These are phyloP conservation scores for Hura crepitans DNA, from an alignment of 441 rosid species.

Conservation along the genomic window DNA sequence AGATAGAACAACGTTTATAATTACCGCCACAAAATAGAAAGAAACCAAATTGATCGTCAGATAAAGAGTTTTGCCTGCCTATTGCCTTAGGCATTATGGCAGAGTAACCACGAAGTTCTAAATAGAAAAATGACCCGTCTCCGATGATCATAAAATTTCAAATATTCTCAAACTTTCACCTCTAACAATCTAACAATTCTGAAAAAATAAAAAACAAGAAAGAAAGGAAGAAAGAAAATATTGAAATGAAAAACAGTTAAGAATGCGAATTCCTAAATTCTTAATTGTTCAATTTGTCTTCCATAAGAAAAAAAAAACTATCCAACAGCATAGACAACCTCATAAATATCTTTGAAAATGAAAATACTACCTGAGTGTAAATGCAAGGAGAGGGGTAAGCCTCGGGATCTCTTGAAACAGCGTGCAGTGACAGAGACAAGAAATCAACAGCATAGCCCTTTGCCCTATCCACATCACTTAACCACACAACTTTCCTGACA, in stretches of 20 bases:
- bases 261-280: no score
- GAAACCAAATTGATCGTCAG: not conserved
- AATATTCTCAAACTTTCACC: no score
- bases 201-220: no score
- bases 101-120: no score
- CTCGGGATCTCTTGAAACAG: slow-evolving; percentile 81
- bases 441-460: slow-evolving; percentile 87
- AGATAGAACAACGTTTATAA: not conserved
- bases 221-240: no score
- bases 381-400: slow-evolving; percentile 82
- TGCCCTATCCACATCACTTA: slow-evolving; percentile 60
- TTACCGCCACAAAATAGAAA: not conserved
- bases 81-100: no score
- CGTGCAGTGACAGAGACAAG: slow-evolving; percentile 77
- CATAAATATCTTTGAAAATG: not conserved
- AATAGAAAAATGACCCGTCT: not conserved
- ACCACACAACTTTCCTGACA: slow-evolving; percentile 73
- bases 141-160: no score
- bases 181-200: no score
- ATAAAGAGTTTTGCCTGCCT: no score
- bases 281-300: no score
- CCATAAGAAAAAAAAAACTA: not conserved
- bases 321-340: not conserved
- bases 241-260: no score
- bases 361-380: slow-evolving; percentile 57